Conservation (phyloP, 768 basidiomycete genomes). For the Scleroderma citrinum region DNA sequence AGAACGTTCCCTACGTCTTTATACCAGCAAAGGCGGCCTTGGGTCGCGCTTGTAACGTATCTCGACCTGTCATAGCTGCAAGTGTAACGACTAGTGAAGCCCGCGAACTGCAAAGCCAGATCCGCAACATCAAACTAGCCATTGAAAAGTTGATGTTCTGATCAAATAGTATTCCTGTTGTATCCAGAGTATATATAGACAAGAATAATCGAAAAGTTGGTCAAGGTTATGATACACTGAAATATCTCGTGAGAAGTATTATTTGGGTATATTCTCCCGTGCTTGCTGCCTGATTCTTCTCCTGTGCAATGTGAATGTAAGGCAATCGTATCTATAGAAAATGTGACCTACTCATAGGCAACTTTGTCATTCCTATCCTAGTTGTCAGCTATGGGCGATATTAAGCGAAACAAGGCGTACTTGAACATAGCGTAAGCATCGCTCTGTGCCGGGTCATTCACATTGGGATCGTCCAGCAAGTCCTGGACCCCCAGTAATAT, state of each 20-base stretch:
- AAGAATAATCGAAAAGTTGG: neutral
- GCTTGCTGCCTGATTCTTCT: conserved; percentile 82
- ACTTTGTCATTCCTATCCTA: conserved; percentile 77
- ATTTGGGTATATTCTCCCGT: conserved; percentile 86
- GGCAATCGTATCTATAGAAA: neutral
- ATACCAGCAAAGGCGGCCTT: conserved; percentile 93
- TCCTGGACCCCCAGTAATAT: conserved; percentile 96
- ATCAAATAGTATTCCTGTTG: conserved; percentile 1
- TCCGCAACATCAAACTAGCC: conserved; percentile 74
- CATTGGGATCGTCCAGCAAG: conserved; percentile 90
- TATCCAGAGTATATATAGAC: neutral
- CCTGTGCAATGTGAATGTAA: conserved; percentile 35
- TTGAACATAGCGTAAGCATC: conserved; percentile 99
- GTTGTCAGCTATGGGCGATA: conserved; percentile 7
- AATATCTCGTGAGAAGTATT: neutral
- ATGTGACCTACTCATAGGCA: conserved; percentile 76
- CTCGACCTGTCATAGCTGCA: conserved; percentile 90
- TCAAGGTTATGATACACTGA: neutral
- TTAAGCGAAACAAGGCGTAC: conserved; percentile 42
- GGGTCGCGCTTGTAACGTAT: conserved; percentile 93
- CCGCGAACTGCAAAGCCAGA: conserved; percentile 85
- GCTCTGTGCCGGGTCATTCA: conserved; percentile 95
- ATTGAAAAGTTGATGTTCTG: conserved; percentile 65
- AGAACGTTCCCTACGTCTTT: conserved; percentile 97
- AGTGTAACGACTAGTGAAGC: conserved; percentile 97